Base-by-base conservation (phyloP, 345 rosid genomes). In the Eutrema heterophyllum region DNA sequence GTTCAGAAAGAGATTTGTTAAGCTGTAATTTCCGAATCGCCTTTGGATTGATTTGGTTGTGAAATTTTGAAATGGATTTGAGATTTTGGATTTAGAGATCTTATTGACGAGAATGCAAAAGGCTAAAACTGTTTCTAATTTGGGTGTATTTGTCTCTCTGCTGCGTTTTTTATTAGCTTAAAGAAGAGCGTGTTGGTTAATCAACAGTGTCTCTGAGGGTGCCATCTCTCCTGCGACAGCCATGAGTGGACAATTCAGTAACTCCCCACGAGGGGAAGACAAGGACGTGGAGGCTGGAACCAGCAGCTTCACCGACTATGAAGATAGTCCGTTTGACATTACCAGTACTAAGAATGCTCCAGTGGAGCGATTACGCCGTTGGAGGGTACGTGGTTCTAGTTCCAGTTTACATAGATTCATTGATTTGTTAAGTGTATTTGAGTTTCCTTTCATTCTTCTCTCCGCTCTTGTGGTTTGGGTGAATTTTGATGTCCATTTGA, bases 321-420 rank as follows among this genome's bases (percentile, higher is more conserved):
- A 80, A 39, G 78, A 80, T 15, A 82, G 77, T 79, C 89, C 97
- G 0, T 96, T 96, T 62, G 68, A 84, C 27, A 88, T 96, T 73
- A 5, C 85, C 26, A 83, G 83, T 14, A 90, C 98, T 48, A 96
- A 96, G 79, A 83, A 92, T 80, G 96, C 83, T 68, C 70, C 97
- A 0, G 7, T 72, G 48, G 86, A 86, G 13, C 86, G 88, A 32
- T 86, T 96, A 65, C 82, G 83, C 70, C 86, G 93, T 6, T 96
- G 98, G 99, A 86, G 99, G 84, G 99, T 96, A 84, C 35, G 9
- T 64, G 30, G 29, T 51, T 68, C 41, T 33, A 7, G 10, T 45
- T 57, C 69, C 36, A 35, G 0, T 61, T 35, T 52, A 68, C 9
- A 51, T 33, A 13, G 44, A 50, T 7, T 24, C 27, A 43, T 43